Evolutionary conservation across 139 green algal species (phyloP).

Genomic region (Chlamydomonas sphaeroides): DNA sequence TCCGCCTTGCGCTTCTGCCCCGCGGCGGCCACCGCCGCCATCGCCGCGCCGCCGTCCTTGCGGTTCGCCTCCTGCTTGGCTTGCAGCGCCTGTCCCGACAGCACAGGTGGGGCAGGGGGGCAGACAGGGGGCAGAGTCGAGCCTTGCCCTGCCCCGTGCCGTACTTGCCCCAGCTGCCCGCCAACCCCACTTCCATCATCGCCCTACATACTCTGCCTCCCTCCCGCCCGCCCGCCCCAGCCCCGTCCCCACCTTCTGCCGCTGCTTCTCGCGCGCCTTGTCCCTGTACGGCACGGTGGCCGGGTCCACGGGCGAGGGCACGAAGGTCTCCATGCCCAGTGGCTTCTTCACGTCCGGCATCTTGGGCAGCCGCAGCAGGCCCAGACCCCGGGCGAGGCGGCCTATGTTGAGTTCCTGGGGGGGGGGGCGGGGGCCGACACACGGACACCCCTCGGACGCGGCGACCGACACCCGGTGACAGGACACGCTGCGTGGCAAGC

Average conservation of each 20-base stretch:
- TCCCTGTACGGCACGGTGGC: slow-evolving; percentile 80
- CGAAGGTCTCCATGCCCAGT: slow-evolving; percentile 45
- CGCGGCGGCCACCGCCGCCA: not conserved
- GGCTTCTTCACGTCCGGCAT: slow-evolving; percentile 91
- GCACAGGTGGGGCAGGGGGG: too few relatives aligned
- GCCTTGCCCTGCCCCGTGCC: too few relatives aligned
- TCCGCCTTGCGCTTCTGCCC: slow-evolving; percentile 26
- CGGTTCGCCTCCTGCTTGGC: not conserved
- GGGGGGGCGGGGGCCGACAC: not conserved
- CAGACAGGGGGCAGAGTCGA: too few relatives aligned
- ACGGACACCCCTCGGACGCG: too few relatives aligned
- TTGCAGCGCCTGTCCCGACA: not conserved
- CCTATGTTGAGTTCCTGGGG: slow-evolving; percentile 82
- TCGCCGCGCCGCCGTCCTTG: not conserved
- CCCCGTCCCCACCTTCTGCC: slow-evolving; percentile 59
- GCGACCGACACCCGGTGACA: too few relatives aligned
- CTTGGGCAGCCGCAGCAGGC: slow-evolving; percentile 87
- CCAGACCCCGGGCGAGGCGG: slow-evolving; percentile 77
- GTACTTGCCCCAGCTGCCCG: too few relatives aligned
- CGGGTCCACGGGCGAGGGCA: slow-evolving; percentile 65
- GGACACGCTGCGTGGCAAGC: too few relatives aligned
- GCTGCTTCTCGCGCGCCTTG: slow-evolving; percentile 88
- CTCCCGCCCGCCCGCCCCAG: too few relatives aligned
- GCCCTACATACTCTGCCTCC: too few relatives aligned
- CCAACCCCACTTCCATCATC: too few relatives aligned